Evolutionary conservation across 768 basidiomycete genomes (phyloP).

Genomic region (Lactarius psammicola): DNA sequence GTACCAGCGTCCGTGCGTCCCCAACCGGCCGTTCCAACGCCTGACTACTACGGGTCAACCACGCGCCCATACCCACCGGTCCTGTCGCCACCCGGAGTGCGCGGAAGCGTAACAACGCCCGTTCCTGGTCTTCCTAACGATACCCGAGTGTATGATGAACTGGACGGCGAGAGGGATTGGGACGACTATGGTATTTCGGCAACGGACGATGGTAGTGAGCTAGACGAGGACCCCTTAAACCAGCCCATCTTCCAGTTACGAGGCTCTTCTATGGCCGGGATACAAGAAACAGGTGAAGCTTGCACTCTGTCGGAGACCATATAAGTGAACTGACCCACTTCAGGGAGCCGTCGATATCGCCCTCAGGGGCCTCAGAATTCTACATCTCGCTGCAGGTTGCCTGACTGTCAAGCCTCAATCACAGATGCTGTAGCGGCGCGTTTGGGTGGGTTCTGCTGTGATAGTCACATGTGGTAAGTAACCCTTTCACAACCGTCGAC

Average conservation of each 20-base stretch:
- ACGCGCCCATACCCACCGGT: neutral
- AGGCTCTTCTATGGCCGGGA: neutral
- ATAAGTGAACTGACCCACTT: neutral
- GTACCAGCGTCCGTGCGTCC: no score
- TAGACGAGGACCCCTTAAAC: neutral
- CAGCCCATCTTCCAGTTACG: neutral
- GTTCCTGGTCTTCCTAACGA: neutral
- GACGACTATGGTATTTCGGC: neutral
- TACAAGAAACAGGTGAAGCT: neutral
- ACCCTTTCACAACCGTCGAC: no score
- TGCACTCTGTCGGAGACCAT: neutral
- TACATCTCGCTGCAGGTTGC: neutral
- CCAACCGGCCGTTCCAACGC: neutral
- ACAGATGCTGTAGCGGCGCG: neutral
- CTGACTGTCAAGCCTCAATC: neutral
- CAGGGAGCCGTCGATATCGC: neutral
- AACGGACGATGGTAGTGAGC: neutral
- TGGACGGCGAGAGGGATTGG: neutral
- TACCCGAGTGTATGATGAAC: neutral
- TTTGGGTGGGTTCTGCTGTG: constrained; percentile 9
- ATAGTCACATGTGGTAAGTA: constrained; percentile 1
- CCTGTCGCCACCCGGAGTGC: neutral
- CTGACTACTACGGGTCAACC: neutral
- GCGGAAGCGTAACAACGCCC: no score
- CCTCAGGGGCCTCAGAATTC: no score